A percentile compares a stretch with the other conserved stretches of the same genome.
phyloP scores from a whole-genome alignment of 129 eudicot species.

The Flaveria trinervia region DNA sequence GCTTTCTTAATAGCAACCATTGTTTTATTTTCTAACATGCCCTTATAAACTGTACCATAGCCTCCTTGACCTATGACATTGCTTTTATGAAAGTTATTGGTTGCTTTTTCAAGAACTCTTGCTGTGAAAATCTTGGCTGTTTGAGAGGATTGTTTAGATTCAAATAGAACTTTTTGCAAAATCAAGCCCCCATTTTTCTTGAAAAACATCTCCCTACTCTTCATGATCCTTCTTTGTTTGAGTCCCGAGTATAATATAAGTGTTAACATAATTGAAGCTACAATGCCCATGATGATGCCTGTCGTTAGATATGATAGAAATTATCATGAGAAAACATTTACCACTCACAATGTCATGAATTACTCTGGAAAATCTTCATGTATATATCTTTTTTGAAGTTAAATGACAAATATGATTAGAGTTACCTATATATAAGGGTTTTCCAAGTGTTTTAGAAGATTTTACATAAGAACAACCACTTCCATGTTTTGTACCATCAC shows the following conservation, averaged over 20 bases:
- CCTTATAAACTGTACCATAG: conserved; percentile 23
- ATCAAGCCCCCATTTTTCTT: conserved; percentile 16
- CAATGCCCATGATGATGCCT: conserved; percentile 21
- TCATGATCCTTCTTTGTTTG: conserved; percentile 18
- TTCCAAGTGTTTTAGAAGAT: background rate
- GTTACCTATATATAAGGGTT: conserved; percentile 10
- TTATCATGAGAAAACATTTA: background rate
- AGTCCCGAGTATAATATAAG: conserved; percentile 16
- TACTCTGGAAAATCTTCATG: too few species aligned
- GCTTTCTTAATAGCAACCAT: conserved; percentile 26
- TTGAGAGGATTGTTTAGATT: conserved; percentile 15
- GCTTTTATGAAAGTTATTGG: conserved; percentile 21
- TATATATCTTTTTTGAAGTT: background rate
- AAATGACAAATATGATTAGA: background rate
- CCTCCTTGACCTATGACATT: conserved; percentile 10
- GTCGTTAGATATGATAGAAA: background rate
- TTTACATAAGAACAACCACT: conserved; percentile 21
- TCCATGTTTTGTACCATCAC: conserved; percentile 26
- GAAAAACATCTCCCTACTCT: conserved; percentile 28
- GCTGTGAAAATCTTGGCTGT: conserved; percentile 18
- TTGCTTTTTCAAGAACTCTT: conserved; percentile 24
- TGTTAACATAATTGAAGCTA: conserved; percentile 22
- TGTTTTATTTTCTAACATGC: conserved; percentile 12
- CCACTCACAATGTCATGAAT: too few species aligned
- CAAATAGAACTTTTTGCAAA: conserved; percentile 27